phyloP scores from a whole-genome alignment of 306 rosid species.

The Inga laurina region DNA sequence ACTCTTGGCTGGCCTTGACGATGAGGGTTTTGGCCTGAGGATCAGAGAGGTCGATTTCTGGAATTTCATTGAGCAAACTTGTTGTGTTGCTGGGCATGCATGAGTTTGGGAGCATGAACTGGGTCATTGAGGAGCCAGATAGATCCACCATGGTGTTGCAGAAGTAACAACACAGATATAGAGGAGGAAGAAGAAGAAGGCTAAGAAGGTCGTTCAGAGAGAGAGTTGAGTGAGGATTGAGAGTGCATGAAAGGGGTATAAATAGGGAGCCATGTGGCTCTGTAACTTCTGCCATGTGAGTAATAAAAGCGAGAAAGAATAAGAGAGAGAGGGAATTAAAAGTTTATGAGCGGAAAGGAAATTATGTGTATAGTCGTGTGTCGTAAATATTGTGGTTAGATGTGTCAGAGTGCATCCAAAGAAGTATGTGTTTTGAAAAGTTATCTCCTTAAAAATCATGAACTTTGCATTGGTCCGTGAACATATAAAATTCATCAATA shows the following conservation, averaged over 20 bases:
- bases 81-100: conserved; percentile 35
- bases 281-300: too few relatives aligned
- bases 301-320: too few relatives aligned
- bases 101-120: conserved; percentile 39
- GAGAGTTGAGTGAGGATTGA: conserved; percentile 9
- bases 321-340: too few relatives aligned
- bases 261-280: conserved; percentile 32
- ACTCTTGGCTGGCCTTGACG: conserved; percentile 60
- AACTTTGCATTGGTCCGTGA: too few relatives aligned
- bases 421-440: too few relatives aligned
- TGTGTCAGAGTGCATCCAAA: too few relatives aligned
- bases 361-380: too few relatives aligned
- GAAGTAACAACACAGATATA: background rate
- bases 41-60: conserved; percentile 61
- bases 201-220: background rate
- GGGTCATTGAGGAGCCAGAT: conserved; percentile 58
- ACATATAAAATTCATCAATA: too few relatives aligned
- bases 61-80: conserved; percentile 40
- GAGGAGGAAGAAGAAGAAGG: background rate
- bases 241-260: conserved; percentile 50
- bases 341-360: too few relatives aligned
- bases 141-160: conserved; percentile 59
- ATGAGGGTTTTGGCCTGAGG: conserved; percentile 57
- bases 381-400: too few relatives aligned
- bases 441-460: too few relatives aligned